phyloP scores from a whole-genome alignment of 768 basidiomycete genomes.

The Clitopilus hobsonii region DNA sequence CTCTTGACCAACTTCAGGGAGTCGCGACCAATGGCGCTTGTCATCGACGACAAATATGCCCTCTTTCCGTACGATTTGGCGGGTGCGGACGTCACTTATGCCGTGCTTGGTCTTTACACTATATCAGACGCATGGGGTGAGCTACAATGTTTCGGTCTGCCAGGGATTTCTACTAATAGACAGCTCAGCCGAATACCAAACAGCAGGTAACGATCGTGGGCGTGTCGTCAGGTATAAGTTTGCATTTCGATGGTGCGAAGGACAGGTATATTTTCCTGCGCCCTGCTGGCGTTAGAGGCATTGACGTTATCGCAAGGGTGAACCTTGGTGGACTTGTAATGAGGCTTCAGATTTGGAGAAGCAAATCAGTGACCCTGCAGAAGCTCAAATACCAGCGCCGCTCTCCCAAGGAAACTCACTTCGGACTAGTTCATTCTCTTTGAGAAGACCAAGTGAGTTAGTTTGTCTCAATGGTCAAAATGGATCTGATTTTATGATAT shows the following conservation, averaged over 20 bases:
- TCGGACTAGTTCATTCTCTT: neutral
- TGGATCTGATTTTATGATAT: neutral
- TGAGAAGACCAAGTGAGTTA: neutral
- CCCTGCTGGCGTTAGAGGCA: neutral
- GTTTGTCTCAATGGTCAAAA: neutral
- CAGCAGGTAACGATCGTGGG: conserved; percentile 38
- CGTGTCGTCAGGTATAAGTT: conserved; percentile 78
- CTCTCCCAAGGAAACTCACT: neutral
- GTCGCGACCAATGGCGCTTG: conserved; percentile 58
- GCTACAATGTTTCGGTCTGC: conserved; percentile 16
- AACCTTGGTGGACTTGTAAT: conserved; percentile 56
- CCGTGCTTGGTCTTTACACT: conserved; percentile 67
- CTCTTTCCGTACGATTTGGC: conserved; percentile 69
- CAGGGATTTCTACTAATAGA: neutral
- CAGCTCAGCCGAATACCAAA: conserved; percentile 57
- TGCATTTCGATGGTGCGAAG: conserved; percentile 79
- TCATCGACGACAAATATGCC: conserved; percentile 72
- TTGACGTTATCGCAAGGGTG: conserved; percentile 23
- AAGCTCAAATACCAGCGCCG: no score
- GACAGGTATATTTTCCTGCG: conserved; percentile 38
- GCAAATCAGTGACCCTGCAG: neutral
- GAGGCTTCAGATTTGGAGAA: no score
- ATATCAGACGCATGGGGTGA: conserved; percentile 70
- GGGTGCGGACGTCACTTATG: conserved; percentile 38
- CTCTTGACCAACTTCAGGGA: conserved; percentile 53